Evolutionary conservation across 768 basidiomycete species (phyloP).

Genomic region (Mycena albidolilacea): DNA sequence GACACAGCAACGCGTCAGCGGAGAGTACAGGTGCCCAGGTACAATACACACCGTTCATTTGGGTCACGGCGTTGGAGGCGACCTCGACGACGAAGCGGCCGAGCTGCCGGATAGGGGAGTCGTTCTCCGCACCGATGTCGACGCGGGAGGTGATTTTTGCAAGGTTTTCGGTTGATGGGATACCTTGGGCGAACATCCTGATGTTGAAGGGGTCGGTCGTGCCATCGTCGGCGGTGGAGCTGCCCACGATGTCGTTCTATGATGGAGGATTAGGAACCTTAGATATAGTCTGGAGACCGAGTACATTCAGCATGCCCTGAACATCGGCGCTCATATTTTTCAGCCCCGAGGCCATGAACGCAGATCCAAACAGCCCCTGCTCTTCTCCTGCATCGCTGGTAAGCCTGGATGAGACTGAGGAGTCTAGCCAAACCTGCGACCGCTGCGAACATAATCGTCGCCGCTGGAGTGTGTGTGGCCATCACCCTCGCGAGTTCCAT

Average conservation of each 20-base stretch:
- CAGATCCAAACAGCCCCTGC: slow-evolving; percentile 65
- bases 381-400: slow-evolving; percentile 57
- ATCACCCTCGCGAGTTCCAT: slow-evolving; percentile 69
- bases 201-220: slow-evolving; percentile 62
- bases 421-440: slow-evolving; percentile 45
- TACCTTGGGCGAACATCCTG: slow-evolving; percentile 66
- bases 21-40: not conserved
- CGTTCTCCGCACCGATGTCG: slow-evolving; percentile 67
- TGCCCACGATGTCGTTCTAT: slow-evolving; percentile 69
- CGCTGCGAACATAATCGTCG: slow-evolving; percentile 68
- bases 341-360: slow-evolving; percentile 62
- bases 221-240: slow-evolving; percentile 64
- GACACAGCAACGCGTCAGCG: not conserved
- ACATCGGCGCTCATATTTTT: slow-evolving; percentile 61
- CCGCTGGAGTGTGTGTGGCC: slow-evolving; percentile 60
- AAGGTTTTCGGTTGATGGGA: slow-evolving; percentile 61
- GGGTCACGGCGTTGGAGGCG: slow-evolving; percentile 60
- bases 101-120: slow-evolving; percentile 66
- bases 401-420: slow-evolving; percentile 2
- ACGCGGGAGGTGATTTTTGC: slow-evolving; percentile 52
- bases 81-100: slow-evolving; percentile 69
- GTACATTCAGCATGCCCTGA: slow-evolving; percentile 66
- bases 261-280: not conserved
- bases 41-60: slow-evolving; percentile 62
- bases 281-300: not conserved